Evolutionary conservation across 352 stramenopile genomes (phyloP).

Genomic region (Pythium brachiatum): DNA sequence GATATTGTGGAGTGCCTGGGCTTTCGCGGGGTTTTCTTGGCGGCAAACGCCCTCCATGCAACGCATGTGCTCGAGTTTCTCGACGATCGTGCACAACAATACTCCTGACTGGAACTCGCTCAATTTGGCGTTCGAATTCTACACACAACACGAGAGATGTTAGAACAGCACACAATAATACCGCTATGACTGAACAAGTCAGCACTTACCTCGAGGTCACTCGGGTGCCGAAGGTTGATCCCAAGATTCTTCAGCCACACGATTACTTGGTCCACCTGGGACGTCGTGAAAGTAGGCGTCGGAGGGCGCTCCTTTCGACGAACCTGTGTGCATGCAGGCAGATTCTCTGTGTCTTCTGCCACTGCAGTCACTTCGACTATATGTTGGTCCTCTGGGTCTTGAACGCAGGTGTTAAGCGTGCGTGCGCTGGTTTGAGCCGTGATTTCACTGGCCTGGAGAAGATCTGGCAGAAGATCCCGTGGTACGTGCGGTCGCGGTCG

Average conservation of each 20-base stretch:
- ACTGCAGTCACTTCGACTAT: background rate
- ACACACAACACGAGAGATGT: background rate
- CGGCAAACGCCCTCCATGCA: conserved; percentile 45
- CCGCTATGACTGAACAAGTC: background rate
- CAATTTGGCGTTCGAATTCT: conserved; percentile 34
- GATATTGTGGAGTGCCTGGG: conserved; percentile 74
- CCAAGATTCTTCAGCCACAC: background rate
- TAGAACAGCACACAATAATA: no score
- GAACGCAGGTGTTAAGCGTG: background rate
- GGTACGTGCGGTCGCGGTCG: background rate
- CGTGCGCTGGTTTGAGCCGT: background rate
- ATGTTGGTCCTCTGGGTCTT: background rate
- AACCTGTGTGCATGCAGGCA: background rate
- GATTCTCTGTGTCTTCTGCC: background rate
- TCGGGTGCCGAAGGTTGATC: background rate
- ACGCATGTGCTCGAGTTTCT: conserved; percentile 71
- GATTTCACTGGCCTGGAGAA: background rate
- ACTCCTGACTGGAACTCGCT: conserved; percentile 58
- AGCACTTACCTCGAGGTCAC: background rate
- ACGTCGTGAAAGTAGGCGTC: background rate
- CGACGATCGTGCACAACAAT: conserved; percentile 60
- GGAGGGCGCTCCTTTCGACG: background rate
- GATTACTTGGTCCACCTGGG: background rate
- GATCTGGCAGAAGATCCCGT: background rate
- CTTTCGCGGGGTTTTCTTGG: conserved; percentile 36